Conservation (phyloP, 2,329 filamentous ascomycete genomes). For the Ceratocystis diversiconidia region DNA sequence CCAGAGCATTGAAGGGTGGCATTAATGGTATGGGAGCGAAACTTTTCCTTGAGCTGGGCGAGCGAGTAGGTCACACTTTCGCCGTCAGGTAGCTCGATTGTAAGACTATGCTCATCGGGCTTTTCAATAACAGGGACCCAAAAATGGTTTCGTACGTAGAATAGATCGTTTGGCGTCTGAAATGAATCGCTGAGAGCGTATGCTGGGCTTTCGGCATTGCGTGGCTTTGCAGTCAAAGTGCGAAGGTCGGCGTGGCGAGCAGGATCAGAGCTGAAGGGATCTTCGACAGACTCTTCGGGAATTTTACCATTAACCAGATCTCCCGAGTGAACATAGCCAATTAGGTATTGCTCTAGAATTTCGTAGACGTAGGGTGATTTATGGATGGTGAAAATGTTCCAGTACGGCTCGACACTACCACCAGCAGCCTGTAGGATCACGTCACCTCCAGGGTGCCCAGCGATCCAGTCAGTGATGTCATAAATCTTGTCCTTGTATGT, state of each 20-base stretch:
- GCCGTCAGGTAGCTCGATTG: constrained; percentile 42
- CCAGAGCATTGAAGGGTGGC: constrained; percentile 47
- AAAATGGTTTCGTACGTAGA: constrained; percentile 50
- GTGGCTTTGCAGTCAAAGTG: constrained; percentile 39
- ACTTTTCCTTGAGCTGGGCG: constrained; percentile 38
- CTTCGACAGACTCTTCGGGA: constrained; percentile 40
- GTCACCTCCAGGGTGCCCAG: constrained; percentile 51
- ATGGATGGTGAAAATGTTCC: constrained; percentile 57
- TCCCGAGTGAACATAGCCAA: constrained; percentile 44
- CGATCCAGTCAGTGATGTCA: constrained; percentile 56
- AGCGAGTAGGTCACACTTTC: constrained; percentile 39
- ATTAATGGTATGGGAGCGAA: constrained; percentile 37
- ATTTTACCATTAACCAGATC: constrained; percentile 47
- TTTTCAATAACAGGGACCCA: constrained; percentile 40
- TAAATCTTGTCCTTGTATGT: constrained; percentile 51
- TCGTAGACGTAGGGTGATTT: constrained; percentile 50
- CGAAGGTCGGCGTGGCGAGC: constrained; percentile 36
- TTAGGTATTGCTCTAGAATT: constrained; percentile 49
- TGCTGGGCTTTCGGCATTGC: constrained; percentile 46
- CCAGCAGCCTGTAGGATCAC: constrained; percentile 54
- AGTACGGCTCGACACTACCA: constrained; percentile 51
- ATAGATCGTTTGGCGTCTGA: constrained; percentile 40
- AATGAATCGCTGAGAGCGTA: constrained; percentile 35
- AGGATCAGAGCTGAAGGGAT: constrained; percentile 44
- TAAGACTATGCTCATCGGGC: constrained; percentile 32